These are phyloP conservation scores for Aspergillus versicolor DNA, from an alignment of 2,329 filamentous ascomycete species.

Conservation along the genomic window DNA sequence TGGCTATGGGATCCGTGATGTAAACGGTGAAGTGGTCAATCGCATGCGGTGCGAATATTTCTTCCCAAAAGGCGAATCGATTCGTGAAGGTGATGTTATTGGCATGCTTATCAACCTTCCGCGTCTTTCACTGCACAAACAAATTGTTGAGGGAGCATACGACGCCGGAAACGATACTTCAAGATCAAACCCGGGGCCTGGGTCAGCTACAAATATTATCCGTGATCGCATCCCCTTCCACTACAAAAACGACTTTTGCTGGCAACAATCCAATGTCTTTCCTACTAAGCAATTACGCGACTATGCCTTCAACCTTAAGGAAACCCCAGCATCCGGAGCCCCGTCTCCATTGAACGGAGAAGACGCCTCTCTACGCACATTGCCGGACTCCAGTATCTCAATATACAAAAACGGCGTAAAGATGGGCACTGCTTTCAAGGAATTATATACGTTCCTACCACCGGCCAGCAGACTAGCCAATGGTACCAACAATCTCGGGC, in stretches of 20 bases:
- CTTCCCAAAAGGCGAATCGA: conserved; percentile 73
- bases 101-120: conserved; percentile 91
- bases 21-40: conserved; percentile 86
- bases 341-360: conserved; percentile 62
- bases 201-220: conserved; percentile 75
- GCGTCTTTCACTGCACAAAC: conserved; percentile 79
- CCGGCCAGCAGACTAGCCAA: conserved; percentile 66
- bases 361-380: conserved; percentile 76
- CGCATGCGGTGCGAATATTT: conserved; percentile 92
- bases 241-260: conserved; percentile 90
- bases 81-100: conserved; percentile 88
- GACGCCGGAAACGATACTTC: conserved; percentile 63
- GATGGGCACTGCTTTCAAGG: conserved; percentile 83
- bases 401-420: conserved; percentile 89
- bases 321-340: conserved; percentile 46
- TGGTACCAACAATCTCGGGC: conserved; percentile 43
- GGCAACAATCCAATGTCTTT: conserved; percentile 67
- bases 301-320: conserved; percentile 47
- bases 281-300: conserved; percentile 86
- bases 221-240: conserved; percentile 93
- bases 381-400: conserved; percentile 82
- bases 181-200: conserved; percentile 38
- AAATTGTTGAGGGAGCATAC: conserved; percentile 82
- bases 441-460: conserved; percentile 86
- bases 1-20: conserved; percentile 89